Evolutionary conservation across 768 basidiomycete genomes (phyloP), one percentile per base, ranked within the genome.

Genomic region (Hydnum rufescens): DNA sequence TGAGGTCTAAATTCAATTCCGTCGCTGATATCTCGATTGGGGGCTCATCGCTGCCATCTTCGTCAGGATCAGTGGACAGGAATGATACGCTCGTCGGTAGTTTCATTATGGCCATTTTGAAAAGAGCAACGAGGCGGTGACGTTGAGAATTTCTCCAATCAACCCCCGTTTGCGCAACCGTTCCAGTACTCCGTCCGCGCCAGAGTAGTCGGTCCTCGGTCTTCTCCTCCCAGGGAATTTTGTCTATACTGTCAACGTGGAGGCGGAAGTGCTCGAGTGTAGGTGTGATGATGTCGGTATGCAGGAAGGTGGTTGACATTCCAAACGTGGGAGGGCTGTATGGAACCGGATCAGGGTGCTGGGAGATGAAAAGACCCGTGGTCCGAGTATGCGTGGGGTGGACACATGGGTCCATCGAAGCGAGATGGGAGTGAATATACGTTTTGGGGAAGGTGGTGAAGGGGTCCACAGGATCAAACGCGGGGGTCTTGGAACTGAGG

Each of bases 171-270:
- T 58, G 57, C 54, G 58, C 61, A 16, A 59, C 36, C 29, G 57
- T 61, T 4, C 69, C 69, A 0, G 66, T 67, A 3, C 65, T 67
- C n/a, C 64, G 64, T 1, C 69, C 69, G 4, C 68, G 59, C 68
- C 68, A 70, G 51, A 68, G 64, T 5, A 69, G 46, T 5, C 61
- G 49, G 30, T 66, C 58, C 54, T 67, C 61, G 1, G 64, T 64
- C 51, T 68, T 66, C 22, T 67, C 64, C 30, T 64, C 63, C 69
- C 69, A 70, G 30, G 42, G 32, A 43, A 58, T 52, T 29, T 63
- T 61, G 39, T 60, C 46, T n/a, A n/a, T n/a, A n/a, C n/a, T n/a
- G 36, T 57, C 62, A 50, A 63, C 58, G 29, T 63, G 60, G 52
- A 63, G 60, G 16, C 46, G 51, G 49, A 51, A 57, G 32, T 26